These are phyloP conservation scores for button mushroom (Agaricus bisporus) DNA, from an alignment of 768 basidiomycete species.

Conservation along the genomic window DNA sequence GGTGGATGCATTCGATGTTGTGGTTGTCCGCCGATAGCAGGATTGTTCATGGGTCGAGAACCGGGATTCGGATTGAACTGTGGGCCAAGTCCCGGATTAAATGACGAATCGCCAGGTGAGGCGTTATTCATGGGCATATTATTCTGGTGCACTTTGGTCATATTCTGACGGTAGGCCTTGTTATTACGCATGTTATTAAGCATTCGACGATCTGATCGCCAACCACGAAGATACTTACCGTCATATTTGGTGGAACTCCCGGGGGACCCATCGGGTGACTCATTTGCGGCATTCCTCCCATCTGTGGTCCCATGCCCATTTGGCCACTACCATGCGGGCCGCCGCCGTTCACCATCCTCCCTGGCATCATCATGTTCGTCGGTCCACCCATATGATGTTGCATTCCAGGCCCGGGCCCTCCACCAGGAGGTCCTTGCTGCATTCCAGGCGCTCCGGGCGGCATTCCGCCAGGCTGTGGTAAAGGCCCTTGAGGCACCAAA, in stretches of 20 bases:
- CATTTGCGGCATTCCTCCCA: conserved; percentile 34
- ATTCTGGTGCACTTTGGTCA: conserved; percentile 27
- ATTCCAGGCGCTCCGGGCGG: conserved; percentile 5
- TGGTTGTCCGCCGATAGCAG: conserved; percentile 7
- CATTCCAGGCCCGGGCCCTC: conserved; percentile 8
- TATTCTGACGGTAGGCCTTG: conserved; percentile 23
- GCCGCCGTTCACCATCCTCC: conserved; percentile 24
- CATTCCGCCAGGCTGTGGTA: conserved; percentile 2
- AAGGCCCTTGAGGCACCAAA: conserved; percentile 2
- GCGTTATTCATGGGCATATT: conserved; percentile 28
- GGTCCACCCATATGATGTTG: conserved; percentile 2
- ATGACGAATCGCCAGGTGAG: conserved; percentile 29
- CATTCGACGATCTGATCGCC: neutral
- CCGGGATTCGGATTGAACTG: conserved; percentile 3
- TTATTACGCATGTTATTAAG: neutral
- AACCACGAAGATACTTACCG: conserved; percentile 16
- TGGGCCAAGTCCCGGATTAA: conserved; percentile 1
- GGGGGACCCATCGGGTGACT: conserved; percentile 16
- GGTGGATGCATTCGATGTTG: conserved; percentile 8
- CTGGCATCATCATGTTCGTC: conserved; percentile 29
- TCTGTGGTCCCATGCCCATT: conserved; percentile 29
- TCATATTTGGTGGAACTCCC: conserved; percentile 3
- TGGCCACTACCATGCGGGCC: conserved; percentile 10
- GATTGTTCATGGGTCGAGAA: conserved; percentile 1
- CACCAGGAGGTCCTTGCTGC: conserved; percentile 6